Percentiles rank a stretch among this genome's conserved stretches.
These are phyloP conservation scores for Aegle marmelos DNA, from an alignment of 345 rosid genomes.

Conservation along the genomic window DNA sequence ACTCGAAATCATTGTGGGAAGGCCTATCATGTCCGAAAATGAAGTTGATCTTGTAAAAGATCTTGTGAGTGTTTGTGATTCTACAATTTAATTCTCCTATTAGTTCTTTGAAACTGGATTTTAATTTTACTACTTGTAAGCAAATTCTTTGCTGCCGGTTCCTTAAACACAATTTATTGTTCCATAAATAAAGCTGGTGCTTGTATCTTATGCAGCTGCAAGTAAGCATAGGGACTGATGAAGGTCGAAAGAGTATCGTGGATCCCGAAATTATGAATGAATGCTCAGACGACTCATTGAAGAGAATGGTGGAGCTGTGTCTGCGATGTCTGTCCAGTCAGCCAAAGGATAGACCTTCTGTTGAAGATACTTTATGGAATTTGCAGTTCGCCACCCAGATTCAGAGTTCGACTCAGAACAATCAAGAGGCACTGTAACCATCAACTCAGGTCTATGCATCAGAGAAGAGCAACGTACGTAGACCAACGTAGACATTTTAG, in stretches of 20 bases:
- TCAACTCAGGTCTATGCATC: not conserved
- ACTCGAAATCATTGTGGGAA: constrained; percentile 52
- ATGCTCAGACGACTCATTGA: constrained; percentile 51
- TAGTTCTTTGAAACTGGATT: constrained; percentile 1
- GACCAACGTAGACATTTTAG: not conserved
- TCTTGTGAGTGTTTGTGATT: constrained; percentile 35
- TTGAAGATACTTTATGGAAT: constrained; percentile 62
- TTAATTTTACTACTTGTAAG: not conserved
- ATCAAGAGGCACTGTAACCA: not conserved
- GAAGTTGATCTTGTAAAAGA: constrained; percentile 41
- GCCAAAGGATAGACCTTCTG: constrained; percentile 40
- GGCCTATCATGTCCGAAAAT: constrained; percentile 37
- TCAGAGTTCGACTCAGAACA: constrained; percentile 28
- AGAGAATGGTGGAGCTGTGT: constrained; percentile 46
- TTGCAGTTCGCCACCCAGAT: constrained; percentile 63
- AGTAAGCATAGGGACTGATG: constrained; percentile 38
- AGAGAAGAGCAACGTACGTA: not conserved
- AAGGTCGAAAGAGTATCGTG: constrained; percentile 38
- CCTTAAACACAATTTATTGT: not conserved
- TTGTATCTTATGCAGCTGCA: constrained; percentile 33
- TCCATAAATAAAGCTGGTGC: not conserved
- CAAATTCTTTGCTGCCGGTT: not conserved
- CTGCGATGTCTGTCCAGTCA: constrained; percentile 42
- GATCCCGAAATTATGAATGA: constrained; percentile 50
- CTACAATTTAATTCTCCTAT: not conserved